Conservation (phyloP, 805 yeast species). For the Sugiyamaella lignohabitans region DNA sequence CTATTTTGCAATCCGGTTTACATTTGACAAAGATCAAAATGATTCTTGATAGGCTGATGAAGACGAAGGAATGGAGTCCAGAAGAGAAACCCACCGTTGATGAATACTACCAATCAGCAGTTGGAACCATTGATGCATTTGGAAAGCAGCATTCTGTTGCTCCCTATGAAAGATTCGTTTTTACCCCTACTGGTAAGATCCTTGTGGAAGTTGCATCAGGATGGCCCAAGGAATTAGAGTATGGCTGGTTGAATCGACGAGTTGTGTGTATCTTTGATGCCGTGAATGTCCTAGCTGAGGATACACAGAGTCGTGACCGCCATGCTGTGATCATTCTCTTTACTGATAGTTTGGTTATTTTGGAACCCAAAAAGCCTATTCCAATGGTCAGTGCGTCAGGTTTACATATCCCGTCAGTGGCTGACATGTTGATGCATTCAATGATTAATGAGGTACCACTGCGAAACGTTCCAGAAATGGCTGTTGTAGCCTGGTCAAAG, state of each 20-base stretch:
- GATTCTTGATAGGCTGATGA: slow-evolving; percentile 55
- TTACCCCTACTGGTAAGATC: slow-evolving; percentile 88
- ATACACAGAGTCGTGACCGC: slow-evolving; percentile 15
- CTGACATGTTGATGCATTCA: slow-evolving; percentile 86
- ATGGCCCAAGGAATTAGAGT: slow-evolving; percentile 84
- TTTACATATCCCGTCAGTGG: slow-evolving; percentile 48
- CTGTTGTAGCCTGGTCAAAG: slow-evolving; percentile 61
- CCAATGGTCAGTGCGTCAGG: slow-evolving; percentile 31
- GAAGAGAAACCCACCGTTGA: slow-evolving; percentile 29
- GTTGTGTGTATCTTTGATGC: slow-evolving; percentile 71
- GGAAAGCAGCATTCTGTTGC: slow-evolving; percentile 46
- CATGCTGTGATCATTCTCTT: slow-evolving; percentile 63
- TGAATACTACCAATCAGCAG: slow-evolving; percentile 45
- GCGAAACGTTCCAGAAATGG: slow-evolving; percentile 52
- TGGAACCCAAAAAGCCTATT: slow-evolving; percentile 42
- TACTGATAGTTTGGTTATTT: slow-evolving; percentile 68
- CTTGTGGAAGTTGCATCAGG: slow-evolving; percentile 74
- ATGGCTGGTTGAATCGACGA: slow-evolving; percentile 81
- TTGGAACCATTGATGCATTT: slow-evolving; percentile 72
- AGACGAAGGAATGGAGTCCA: slow-evolving; percentile 42
- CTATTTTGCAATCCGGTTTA: slow-evolving; percentile 53
- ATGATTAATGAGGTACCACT: slow-evolving; percentile 79
- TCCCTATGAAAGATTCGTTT: slow-evolving; percentile 58
- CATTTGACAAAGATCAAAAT: slow-evolving; percentile 67
- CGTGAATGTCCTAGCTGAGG: slow-evolving; percentile 28